These are phyloP conservation scores for Metschnikowia rubicola DNA, from an alignment of 805 yeast genomes.

Conservation along the genomic window DNA sequence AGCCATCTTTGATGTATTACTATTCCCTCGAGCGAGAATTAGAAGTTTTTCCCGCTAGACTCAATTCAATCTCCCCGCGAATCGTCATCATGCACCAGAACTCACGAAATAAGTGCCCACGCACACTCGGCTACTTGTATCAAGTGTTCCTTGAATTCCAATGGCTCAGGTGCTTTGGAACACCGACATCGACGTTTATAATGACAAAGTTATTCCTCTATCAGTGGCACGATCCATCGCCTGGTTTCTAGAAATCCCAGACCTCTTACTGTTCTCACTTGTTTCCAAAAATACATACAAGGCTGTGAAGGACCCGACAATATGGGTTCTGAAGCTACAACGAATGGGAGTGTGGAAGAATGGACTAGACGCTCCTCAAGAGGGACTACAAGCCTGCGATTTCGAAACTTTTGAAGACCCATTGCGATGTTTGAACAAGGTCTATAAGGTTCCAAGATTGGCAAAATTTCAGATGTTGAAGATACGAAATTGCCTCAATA, in stretches of 20 bases:
- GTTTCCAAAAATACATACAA: constrained; percentile 37
- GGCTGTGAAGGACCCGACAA: constrained; percentile 35
- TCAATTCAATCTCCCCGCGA: too few species aligned
- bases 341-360: constrained; percentile 38
- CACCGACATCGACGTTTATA: constrained; percentile 43
- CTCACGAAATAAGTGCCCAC: background rate
- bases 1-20: too few species aligned
- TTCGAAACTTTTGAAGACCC: constrained; percentile 23
- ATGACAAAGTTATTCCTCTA: constrained; percentile 33
- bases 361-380: constrained; percentile 11
- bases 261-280: constrained; percentile 35
- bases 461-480: constrained; percentile 39
- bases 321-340: constrained; percentile 38
- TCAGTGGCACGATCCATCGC: constrained; percentile 36
- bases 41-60: too few species aligned
- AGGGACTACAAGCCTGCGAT: constrained; percentile 1
- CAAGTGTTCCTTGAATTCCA: background rate
- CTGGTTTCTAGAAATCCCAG: constrained; percentile 33
- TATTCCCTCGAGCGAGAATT: too few species aligned
- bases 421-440: constrained; percentile 32
- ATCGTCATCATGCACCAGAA: too few species aligned
- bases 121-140: background rate
- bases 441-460: constrained; percentile 23
- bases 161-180: constrained; percentile 48
- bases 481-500: constrained; percentile 37